Evolutionary conservation across 441 rosid genomes (phyloP).

Genomic region (Flueggea neowawraea): DNA sequence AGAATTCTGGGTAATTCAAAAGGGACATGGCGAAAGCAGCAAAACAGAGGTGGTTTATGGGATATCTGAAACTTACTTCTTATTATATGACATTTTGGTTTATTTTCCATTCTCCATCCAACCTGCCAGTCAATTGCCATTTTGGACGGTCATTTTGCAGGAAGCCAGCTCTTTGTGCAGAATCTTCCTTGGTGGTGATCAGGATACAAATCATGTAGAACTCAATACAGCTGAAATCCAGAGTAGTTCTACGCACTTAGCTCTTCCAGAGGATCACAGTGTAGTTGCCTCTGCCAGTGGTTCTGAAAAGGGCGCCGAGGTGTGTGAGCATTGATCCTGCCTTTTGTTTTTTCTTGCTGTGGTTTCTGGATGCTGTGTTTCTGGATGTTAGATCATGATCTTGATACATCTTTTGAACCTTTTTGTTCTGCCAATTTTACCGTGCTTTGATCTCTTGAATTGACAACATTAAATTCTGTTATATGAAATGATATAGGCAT

Average conservation of each 20-base stretch:
- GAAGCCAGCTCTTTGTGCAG: slow-evolving; percentile 39
- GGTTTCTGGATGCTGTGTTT: no score
- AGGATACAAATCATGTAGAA: slow-evolving; percentile 2
- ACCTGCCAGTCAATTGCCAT: slow-evolving; percentile 18
- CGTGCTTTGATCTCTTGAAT: no score
- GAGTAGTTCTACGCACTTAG: no score
- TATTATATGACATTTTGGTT: slow-evolving; percentile 10
- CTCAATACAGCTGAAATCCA: no score
- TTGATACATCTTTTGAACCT: no score
- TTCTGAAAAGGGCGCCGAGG: no score
- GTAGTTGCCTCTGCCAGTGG: not conserved
- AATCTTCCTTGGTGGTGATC: slow-evolving; percentile 26
- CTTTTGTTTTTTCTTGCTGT: no score
- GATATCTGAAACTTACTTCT: slow-evolving; percentile 7
- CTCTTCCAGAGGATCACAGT: slow-evolving; percentile 5
- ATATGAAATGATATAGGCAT: no score
- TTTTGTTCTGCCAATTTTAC: no score
- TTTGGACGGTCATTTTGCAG: slow-evolving; percentile 41
- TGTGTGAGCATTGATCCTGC: no score
- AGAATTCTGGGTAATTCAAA: slow-evolving; percentile 31
- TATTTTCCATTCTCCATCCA: slow-evolving; percentile 13
- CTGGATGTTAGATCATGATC: no score
- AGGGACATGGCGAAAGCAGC: slow-evolving; percentile 21
- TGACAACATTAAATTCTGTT: no score
- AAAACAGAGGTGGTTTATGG: slow-evolving; percentile 28